Conservation (phyloP, 805 yeast species). For the Nakazawaea sp. region DNA sequence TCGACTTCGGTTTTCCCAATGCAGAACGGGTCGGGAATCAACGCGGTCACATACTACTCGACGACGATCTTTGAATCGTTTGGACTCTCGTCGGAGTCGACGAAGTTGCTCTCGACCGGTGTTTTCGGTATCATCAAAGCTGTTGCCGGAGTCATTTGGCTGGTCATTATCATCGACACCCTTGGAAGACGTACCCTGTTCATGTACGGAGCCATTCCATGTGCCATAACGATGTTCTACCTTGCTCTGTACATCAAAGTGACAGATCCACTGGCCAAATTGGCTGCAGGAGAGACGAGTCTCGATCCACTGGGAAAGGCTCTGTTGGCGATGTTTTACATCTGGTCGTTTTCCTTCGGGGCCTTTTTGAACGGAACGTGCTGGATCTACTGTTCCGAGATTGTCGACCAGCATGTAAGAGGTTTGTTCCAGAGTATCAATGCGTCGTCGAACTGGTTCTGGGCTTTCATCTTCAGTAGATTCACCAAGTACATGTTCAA, state of each 20-base stretch:
- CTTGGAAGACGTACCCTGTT: constrained; percentile 39
- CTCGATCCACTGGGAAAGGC: constrained; percentile 28
- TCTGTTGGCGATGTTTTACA: constrained; percentile 37
- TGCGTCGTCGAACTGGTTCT: constrained; percentile 41
- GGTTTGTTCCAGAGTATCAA: constrained; percentile 35
- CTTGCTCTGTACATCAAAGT: constrained; percentile 40
- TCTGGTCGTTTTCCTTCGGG: constrained; percentile 40
- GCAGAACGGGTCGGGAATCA: constrained; percentile 42
- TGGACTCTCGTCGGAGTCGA: constrained; percentile 38
- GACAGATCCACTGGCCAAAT: constrained; percentile 26
- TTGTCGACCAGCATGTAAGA: constrained; percentile 36
- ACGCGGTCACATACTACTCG: constrained; percentile 47
- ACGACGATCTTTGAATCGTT: constrained; percentile 42
- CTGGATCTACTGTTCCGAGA: constrained; percentile 40
- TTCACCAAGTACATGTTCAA: constrained; percentile 37
- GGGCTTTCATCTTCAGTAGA: constrained; percentile 43
- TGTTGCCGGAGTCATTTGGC: constrained; percentile 36
- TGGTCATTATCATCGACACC: constrained; percentile 37
- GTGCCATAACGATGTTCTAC: constrained; percentile 39
- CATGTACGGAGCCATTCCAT: constrained; percentile 28
- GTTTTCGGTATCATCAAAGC: constrained; percentile 44
- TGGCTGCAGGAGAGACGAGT: constrained; percentile 17
- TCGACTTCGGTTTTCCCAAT: constrained; percentile 32
- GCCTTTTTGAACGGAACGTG: constrained; percentile 40
- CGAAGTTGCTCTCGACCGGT: constrained; percentile 45